Base-by-base conservation (phyloP, 225 moss, liverwort and hornwort species). In the Pseudoscleropodium purum region DNA sequence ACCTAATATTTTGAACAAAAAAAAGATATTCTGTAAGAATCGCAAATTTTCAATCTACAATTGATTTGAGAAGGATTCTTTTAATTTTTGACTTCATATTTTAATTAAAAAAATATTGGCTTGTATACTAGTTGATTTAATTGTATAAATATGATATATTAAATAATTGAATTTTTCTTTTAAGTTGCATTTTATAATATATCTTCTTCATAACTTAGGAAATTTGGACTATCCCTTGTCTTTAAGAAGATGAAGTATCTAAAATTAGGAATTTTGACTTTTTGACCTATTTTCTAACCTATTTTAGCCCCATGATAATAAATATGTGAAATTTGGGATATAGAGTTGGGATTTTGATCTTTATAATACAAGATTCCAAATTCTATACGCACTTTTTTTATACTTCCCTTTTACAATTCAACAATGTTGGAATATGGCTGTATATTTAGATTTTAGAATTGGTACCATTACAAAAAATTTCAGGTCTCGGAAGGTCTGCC, bases 1-100 rank as follows among this genome's bases (percentile, higher is more conserved):
- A 31, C 2, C 19, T 11, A 33, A 30, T 12, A 11, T 7, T 31
- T 49, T 75, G 7, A 75, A 12, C 0, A 18, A 33, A 49, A 4
- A 0, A 17, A 29, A 25, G 0, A 7, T 17, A 9, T 33, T 5
- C 2, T 31, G 0, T 75, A 0, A 26, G 2, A 49, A 19, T 49
- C 4, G 31, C 7, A 75, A 74, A 31, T 47, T 49, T 75, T 7
- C 2, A 30, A 12, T 31, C 4, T 47, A 11, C 7, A 31, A 18
- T 75, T 4, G 31, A 6, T 47, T 2, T 11, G 10, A 47, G 7
- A 18, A 47, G 1, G 5, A 75, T 18, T 30, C n/a, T 47, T 30
- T 29, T 0, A 47, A 30, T 10, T 74, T 30, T 45, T 18, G 74
- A 2, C 11, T 10, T 75, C 0, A 7, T 5, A 30, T 18, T 24